A percentile compares a stretch with the other conserved stretches of the same genome.
These are phyloP conservation scores for Byssochlamys sp. DNA, from an alignment of 2,329 filamentous ascomycete species.

Conservation along the genomic window DNA sequence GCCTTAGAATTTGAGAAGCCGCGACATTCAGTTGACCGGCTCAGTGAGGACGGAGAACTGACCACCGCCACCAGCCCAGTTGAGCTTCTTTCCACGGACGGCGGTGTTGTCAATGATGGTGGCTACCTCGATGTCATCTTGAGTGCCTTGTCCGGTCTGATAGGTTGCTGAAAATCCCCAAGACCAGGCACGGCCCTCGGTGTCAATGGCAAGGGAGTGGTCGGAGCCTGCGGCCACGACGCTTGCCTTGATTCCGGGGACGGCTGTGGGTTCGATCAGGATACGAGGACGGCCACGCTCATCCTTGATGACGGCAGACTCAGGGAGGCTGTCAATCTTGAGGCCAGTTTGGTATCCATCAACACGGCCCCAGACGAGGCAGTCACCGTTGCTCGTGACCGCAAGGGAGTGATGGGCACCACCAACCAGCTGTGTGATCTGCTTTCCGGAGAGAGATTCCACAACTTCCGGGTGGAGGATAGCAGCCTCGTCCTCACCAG, in stretches of 20 bases:
- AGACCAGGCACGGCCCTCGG: constrained; percentile 59
- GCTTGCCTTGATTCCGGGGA: constrained; percentile 50
- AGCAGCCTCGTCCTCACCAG: constrained; percentile 59
- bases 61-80: constrained; percentile 75
- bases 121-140: constrained; percentile 69
- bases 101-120: constrained; percentile 78
- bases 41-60: constrained; percentile 51
- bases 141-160: constrained; percentile 66
- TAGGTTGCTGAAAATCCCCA: constrained; percentile 77
- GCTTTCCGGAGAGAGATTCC: constrained; percentile 51
- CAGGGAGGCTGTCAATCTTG: constrained; percentile 42
- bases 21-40: constrained; percentile 12
- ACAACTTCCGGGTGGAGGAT: constrained; percentile 64
- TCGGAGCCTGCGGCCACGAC: constrained; percentile 58
- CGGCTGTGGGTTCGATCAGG: constrained; percentile 53
- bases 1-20: not conserved
- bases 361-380: constrained; percentile 51
- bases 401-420: constrained; percentile 66
- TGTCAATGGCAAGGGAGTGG: constrained; percentile 61
- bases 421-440: constrained; percentile 60
- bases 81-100: constrained; percentile 62
- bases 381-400: constrained; percentile 44
- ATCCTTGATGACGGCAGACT: constrained; percentile 55
- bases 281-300: constrained; percentile 59
- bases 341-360: constrained; percentile 54